These are phyloP conservation scores for Tetrahymena borealis DNA, from an alignment of 73 alveolate genomes.

Conservation along the genomic window DNA sequence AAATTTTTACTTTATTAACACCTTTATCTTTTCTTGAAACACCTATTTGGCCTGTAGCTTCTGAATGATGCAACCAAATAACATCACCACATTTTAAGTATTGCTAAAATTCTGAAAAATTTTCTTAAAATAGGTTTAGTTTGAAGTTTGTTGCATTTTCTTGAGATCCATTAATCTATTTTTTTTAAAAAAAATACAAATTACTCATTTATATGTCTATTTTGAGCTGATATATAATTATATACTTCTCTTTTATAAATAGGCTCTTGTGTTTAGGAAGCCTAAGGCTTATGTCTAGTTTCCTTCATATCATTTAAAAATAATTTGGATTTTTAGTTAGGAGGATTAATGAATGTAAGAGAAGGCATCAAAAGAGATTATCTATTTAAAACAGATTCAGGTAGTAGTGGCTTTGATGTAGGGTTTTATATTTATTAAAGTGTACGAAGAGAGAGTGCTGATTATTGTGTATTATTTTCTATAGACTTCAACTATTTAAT, in stretches of 20 bases:
- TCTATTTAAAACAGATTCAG: too few relatives aligned
- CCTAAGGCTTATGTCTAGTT: neutral
- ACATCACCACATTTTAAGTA: conserved; percentile 15
- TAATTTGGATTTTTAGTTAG: too few relatives aligned
- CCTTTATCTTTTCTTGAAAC: conserved; percentile 16
- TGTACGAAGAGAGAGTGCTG: too few relatives aligned
- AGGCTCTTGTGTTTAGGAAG: neutral
- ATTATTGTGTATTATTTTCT: too few relatives aligned
- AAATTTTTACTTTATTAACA: neutral
- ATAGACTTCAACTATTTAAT: neutral
- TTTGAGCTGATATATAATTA: neutral
- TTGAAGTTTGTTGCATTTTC: conserved; percentile 31
- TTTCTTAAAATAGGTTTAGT: conserved; percentile 7
- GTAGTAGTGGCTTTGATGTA: too few relatives aligned
- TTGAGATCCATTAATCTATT: conserved; percentile 26
- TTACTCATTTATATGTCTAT: neutral
- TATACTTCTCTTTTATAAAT: neutral
- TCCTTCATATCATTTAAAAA: too few relatives aligned
- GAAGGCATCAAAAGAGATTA: too few relatives aligned
- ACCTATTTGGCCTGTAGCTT: conserved; percentile 20
- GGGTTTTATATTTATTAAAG: too few relatives aligned
- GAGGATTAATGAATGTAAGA: too few relatives aligned
- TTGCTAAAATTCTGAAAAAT: conserved; percentile 3
- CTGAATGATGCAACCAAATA: conserved; percentile 43
- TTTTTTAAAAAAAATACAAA: neutral